These are phyloP conservation scores for Kwoniella dendrophila DNA, from an alignment of 768 basidiomycete species.

Conservation along the genomic window DNA sequence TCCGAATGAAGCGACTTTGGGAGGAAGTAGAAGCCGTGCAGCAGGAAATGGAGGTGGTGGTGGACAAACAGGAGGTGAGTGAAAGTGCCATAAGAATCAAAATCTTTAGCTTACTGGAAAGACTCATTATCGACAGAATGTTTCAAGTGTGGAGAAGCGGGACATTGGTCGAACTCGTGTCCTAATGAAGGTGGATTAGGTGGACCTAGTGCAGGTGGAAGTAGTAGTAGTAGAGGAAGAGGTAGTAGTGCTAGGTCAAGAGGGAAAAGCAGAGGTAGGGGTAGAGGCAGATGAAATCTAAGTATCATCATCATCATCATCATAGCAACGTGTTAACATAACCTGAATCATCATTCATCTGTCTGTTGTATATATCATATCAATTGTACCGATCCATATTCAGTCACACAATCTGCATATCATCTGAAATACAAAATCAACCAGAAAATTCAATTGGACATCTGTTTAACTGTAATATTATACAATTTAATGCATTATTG, in stretches of 20 bases:
- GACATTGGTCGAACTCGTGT: conserved; percentile 44
- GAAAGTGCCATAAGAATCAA: neutral
- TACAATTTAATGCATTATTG: too few species aligned
- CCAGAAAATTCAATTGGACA: too few species aligned
- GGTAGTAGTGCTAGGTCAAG: neutral
- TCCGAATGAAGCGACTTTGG: conserved; percentile 21
- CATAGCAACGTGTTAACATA: too few species aligned
- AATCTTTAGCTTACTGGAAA: neutral
- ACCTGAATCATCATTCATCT: too few species aligned
- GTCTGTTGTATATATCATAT: too few species aligned
- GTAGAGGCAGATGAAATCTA: conserved; percentile 1
- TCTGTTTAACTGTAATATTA: too few species aligned
- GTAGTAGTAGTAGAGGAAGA: neutral
- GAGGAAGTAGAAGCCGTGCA: neutral
- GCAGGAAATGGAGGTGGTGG: neutral
- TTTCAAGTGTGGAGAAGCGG: conserved; percentile 46
- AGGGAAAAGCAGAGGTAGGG: conserved; percentile 5
- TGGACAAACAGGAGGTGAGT: conserved; percentile 8
- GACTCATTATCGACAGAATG: conserved; percentile 36
- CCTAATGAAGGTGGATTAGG: conserved; percentile 22
- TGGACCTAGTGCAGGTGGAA: neutral
- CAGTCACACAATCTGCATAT: too few species aligned
- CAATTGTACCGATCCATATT: too few species aligned
- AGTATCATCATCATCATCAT: too few species aligned
- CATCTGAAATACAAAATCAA: too few species aligned